These are phyloP conservation scores for Pseudonectria buxi DNA, from an alignment of 2,329 filamentous ascomycete genomes.

Conservation along the genomic window DNA sequence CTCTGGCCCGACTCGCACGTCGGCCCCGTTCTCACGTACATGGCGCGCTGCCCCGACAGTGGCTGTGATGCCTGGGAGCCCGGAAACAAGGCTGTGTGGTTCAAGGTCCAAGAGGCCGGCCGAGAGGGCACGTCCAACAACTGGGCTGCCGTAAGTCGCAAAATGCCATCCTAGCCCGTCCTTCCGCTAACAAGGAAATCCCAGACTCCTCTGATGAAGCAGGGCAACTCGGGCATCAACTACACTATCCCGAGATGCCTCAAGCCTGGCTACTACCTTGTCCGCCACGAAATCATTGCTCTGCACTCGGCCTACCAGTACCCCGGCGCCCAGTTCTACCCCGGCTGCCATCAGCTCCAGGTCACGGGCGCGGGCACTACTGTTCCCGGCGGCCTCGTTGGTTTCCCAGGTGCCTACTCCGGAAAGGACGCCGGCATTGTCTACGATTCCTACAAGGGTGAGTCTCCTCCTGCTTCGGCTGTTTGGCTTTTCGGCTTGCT, in stretches of 20 bases:
- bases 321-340: slow-evolving; percentile 51
- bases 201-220: slow-evolving; percentile 38
- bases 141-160: slow-evolving; percentile 36
- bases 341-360: slow-evolving; percentile 51
- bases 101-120: slow-evolving; percentile 46
- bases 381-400: slow-evolving; percentile 35
- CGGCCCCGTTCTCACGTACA: slow-evolving; percentile 52
- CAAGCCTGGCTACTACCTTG: slow-evolving; percentile 48
- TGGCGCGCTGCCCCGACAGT: slow-evolving; percentile 49
- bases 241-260: slow-evolving; percentile 51
- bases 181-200: slow-evolving; percentile 2
- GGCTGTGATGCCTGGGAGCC: slow-evolving; percentile 45
- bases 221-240: slow-evolving; percentile 34
- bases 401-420: slow-evolving; percentile 49
- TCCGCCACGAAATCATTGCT: slow-evolving; percentile 52
- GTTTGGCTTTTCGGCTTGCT: not conserved
- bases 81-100: slow-evolving; percentile 45
- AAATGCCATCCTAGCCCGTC: not conserved
- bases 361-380: slow-evolving; percentile 43
- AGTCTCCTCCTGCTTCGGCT: slow-evolving; percentile 7
- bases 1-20: slow-evolving; percentile 43
- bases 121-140: slow-evolving; percentile 42
- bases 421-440: slow-evolving; percentile 43
- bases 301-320: slow-evolving; percentile 42
- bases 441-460: slow-evolving; percentile 44